Percentiles rank a stretch among this genome's conserved stretches.
These are phyloP conservation scores for Pseudomicrostroma phylloplanum DNA, from an alignment of 1,284 basidiomycete genomes.

Conservation along the genomic window DNA sequence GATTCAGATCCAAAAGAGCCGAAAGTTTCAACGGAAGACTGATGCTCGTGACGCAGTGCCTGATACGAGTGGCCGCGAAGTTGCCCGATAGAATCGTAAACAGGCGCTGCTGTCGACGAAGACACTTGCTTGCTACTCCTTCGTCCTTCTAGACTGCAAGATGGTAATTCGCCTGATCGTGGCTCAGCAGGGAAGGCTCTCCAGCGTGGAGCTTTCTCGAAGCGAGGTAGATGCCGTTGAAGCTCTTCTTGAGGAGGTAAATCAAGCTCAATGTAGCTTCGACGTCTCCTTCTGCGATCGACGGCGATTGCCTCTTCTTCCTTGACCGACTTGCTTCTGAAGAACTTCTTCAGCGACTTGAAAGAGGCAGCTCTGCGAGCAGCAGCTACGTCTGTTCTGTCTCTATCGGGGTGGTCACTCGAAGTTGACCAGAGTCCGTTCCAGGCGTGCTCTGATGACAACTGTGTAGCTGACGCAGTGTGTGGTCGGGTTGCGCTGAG, in stretches of 20 bases:
- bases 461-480: no score
- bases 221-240: no score
- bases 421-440: no score
- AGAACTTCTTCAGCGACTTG: background rate
- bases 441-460: no score
- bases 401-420: no score
- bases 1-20: background rate
- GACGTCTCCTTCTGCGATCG: background rate
- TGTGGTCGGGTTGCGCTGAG: no score
- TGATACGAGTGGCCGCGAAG: background rate
- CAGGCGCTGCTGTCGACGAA: background rate
- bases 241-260: background rate
- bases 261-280: slow-evolving; percentile 5
- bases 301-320: background rate
- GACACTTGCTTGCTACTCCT: background rate
- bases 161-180: background rate
- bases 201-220: no score
- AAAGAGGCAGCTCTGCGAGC: background rate
- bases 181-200: background rate
- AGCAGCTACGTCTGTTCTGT: no score
- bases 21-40: slow-evolving; percentile 1
- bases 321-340: background rate
- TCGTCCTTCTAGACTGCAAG: background rate
- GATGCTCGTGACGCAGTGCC: background rate
- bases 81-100: background rate